Conservation (phyloP, 2,329 filamentous ascomycete genomes). For the Teratosphaeria viscida region DNA sequence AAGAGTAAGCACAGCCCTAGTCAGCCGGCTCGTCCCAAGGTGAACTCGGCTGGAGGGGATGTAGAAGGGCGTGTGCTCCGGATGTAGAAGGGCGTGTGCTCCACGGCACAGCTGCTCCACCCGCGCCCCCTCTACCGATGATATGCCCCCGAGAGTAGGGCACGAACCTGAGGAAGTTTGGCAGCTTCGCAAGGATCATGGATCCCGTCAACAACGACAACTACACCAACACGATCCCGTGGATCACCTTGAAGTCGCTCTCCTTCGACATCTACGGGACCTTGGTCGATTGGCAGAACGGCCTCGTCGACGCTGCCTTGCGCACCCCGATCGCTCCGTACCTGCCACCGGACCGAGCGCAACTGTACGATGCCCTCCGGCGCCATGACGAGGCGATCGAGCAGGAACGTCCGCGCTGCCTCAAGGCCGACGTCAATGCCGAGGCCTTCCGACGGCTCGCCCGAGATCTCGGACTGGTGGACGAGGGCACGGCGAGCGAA, state of each 20-base stretch:
- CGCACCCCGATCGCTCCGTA: slow-evolving; percentile 36
- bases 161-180: too few relatives aligned
- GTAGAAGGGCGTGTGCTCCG: background rate
- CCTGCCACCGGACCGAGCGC: slow-evolving; percentile 34
- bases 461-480: slow-evolving; percentile 32
- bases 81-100: background rate
- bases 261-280: slow-evolving; percentile 76
- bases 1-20: too few relatives aligned
- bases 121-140: too few relatives aligned
- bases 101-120: background rate
- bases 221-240: slow-evolving; percentile 10
- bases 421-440: slow-evolving; percentile 46
- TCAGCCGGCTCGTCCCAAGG: too few relatives aligned
- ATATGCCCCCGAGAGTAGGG: background rate
- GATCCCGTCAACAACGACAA: slow-evolving; percentile 2
- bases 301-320: slow-evolving; percentile 46
- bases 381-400: slow-evolving; percentile 42
- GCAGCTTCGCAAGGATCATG: background rate
- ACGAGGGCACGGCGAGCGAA: slow-evolving; percentile 40
- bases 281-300: slow-evolving; percentile 67
- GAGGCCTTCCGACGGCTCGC: slow-evolving; percentile 22
- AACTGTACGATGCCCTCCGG: slow-evolving; percentile 34
- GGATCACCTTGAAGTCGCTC: slow-evolving; percentile 35
- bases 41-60: too few relatives aligned
- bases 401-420: slow-evolving; percentile 42